A percentile compares a stretch with the other conserved stretches of the same genome.
Evolutionary conservation across 306 rosid species (phyloP).

Genomic region (Trichosanthes cucumerina): DNA sequence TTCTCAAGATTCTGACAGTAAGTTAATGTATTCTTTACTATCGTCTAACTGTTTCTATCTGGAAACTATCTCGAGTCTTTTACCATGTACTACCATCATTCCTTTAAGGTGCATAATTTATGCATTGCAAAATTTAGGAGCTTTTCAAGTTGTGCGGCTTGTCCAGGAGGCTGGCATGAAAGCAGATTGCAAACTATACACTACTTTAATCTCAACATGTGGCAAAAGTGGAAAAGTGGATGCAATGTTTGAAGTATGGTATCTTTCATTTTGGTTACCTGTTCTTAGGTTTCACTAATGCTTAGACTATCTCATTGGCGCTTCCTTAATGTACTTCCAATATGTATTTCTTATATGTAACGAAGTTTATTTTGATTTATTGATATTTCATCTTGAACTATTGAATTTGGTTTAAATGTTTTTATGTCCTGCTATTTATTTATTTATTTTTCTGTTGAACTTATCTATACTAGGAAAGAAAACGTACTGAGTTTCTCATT

Average conservation of each 20-base stretch:
- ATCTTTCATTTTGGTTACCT: conserved; percentile 25
- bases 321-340: background rate
- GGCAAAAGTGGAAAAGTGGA: conserved; percentile 93
- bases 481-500: background rate
- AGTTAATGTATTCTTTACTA: conserved; percentile 12
- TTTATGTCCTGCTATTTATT: background rate
- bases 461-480: background rate
- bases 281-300: conserved; percentile 8
- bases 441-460: background rate
- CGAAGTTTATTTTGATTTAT: background rate
- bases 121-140: conserved; percentile 48
- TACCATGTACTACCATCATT: conserved; percentile 6
- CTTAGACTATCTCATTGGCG: background rate
- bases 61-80: conserved; percentile 4
- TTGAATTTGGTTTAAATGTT: background rate
- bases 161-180: conserved; percentile 66
- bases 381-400: background rate
- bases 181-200: conserved; percentile 91
- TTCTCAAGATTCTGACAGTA: conserved; percentile 71
- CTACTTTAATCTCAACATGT: conserved; percentile 88
- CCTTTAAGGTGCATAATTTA: conserved; percentile 13
- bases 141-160: conserved; percentile 77
- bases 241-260: conserved; percentile 79
- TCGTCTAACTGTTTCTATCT: conserved; percentile 1
- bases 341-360: background rate